Conservation (phyloP, 768 basidiomycete genomes). For the Kwoniella europaea region DNA sequence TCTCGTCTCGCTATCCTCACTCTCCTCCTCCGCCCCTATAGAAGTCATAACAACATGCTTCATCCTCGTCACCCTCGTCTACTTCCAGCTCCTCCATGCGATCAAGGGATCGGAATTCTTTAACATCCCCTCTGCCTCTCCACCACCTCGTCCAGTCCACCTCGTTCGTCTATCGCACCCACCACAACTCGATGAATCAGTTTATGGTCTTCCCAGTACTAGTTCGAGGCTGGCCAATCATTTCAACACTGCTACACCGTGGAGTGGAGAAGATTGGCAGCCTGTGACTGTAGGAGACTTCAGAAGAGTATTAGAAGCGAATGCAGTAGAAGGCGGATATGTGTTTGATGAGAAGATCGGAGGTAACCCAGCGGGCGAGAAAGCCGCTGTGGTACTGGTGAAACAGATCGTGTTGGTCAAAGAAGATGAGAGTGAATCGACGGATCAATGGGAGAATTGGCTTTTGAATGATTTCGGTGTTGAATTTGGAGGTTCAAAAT, state of each 20-base stretch:
- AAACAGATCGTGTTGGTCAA: conserved; percentile 69
- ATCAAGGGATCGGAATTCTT: conserved; percentile 78
- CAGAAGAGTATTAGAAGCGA: conserved; percentile 65
- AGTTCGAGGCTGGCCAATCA: conserved; percentile 15
- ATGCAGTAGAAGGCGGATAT: conserved; percentile 47
- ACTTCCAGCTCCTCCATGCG: conserved; percentile 88
- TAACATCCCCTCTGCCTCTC: conserved; percentile 37
- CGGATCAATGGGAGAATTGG: conserved; percentile 48
- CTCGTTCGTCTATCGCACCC: conserved; percentile 43
- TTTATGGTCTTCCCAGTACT: conserved; percentile 23
- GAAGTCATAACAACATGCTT: conserved; percentile 91
- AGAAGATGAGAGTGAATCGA: conserved; percentile 33
- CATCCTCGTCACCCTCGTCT: conserved; percentile 86
- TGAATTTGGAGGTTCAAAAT: conserved; percentile 39
- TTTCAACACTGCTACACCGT: conserved; percentile 14
- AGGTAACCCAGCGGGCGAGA: conserved; percentile 39
- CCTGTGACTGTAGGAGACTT: conserved; percentile 62
- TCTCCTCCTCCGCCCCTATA: conserved; percentile 58
- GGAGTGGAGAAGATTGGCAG: conserved; percentile 40
- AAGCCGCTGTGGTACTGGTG: conserved; percentile 64
- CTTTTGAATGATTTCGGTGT: conserved; percentile 44
- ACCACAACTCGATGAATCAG: conserved; percentile 24
- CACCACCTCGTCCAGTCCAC: conserved; percentile 41
- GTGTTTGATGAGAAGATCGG: conserved; percentile 62
- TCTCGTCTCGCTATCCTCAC: conserved; percentile 47